A percentile compares a stretch with the other conserved stretches of the same genome.
Conservation (phyloP, 2,329 filamentous ascomycete genomes). For the Epichloe gansuensis region DNA sequence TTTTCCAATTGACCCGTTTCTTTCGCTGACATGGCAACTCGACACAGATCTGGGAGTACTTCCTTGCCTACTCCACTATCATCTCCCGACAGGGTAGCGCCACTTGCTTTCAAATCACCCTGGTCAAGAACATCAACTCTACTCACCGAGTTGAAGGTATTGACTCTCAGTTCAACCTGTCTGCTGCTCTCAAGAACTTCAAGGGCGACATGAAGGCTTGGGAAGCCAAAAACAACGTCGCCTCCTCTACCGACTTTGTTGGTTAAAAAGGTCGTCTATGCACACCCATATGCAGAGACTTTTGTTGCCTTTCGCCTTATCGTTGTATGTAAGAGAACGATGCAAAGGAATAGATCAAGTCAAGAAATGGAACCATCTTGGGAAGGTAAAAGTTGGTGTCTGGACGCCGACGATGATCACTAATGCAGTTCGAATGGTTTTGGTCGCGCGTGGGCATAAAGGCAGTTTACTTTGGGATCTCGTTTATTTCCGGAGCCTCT, state of each 20-base stretch:
- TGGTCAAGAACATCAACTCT: conserved; percentile 89
- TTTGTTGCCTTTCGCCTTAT: neutral
- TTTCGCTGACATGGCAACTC: neutral
- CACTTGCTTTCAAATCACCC: conserved; percentile 77
- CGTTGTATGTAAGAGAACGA: neutral
- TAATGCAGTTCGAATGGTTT: neutral
- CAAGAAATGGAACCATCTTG: neutral
- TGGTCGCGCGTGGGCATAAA: neutral
- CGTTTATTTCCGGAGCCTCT: neutral
- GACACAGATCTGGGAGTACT: conserved; percentile 75
- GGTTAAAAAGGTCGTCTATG: conserved; percentile 5
- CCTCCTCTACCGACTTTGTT: conserved; percentile 18
- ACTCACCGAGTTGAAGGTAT: conserved; percentile 75
- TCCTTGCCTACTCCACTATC: conserved; percentile 79
- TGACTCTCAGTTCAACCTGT: conserved; percentile 53
- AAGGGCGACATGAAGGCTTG: conserved; percentile 21
- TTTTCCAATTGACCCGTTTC: neutral
- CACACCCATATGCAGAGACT: neutral
- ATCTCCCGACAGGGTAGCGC: conserved; percentile 73
- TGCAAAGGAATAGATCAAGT: neutral
- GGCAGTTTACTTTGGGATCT: neutral
- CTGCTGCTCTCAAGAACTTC: conserved; percentile 40
- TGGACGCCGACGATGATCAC: neutral
- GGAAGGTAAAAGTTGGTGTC: neutral
- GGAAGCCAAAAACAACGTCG: conserved; percentile 25